These are phyloP conservation scores for Pyrenopolyporus hunteri DNA, from an alignment of 495 filamentous ascomycete genomes.

Conservation along the genomic window DNA sequence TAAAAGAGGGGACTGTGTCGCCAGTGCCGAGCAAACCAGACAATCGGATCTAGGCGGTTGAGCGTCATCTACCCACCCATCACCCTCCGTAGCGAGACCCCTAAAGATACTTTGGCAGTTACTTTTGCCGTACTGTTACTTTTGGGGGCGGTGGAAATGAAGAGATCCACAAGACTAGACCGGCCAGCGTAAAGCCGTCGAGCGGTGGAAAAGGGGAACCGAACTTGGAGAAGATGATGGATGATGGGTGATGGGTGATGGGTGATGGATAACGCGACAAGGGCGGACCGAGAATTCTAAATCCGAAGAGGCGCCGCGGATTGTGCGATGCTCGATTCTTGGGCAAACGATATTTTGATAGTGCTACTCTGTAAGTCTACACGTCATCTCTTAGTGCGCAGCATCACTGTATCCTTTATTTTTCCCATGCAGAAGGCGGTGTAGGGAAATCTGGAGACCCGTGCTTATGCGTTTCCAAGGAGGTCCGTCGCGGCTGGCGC, in stretches of 20 bases:
- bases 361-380: neutral
- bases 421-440: constrained; percentile 29
- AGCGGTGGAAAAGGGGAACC: neutral
- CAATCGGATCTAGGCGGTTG: constrained; percentile 23
- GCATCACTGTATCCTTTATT: too few species aligned
- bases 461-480: constrained; percentile 27
- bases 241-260: too few species aligned
- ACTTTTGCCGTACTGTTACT: neutral
- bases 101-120: constrained; percentile 16
- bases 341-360: neutral
- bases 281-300: constrained; percentile 12
- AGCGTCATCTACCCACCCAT: constrained; percentile 1
- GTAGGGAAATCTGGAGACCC: constrained; percentile 13
- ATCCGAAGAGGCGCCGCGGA: constrained; percentile 27
- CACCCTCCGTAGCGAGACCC: constrained; percentile 7
- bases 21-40: constrained; percentile 28
- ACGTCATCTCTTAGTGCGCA: constrained; percentile 32
- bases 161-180: constrained; percentile 3
- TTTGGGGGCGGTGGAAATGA: constrained; percentile 17
- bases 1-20: constrained; percentile 31
- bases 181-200: too few species aligned
- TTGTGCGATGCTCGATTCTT: constrained; percentile 11
- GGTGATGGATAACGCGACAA: too few species aligned
- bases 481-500: constrained; percentile 9
- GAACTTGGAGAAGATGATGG: neutral